Base-by-base conservation (phyloP, 441 rosid genomes). In the Eutrema salsugineum region DNA sequence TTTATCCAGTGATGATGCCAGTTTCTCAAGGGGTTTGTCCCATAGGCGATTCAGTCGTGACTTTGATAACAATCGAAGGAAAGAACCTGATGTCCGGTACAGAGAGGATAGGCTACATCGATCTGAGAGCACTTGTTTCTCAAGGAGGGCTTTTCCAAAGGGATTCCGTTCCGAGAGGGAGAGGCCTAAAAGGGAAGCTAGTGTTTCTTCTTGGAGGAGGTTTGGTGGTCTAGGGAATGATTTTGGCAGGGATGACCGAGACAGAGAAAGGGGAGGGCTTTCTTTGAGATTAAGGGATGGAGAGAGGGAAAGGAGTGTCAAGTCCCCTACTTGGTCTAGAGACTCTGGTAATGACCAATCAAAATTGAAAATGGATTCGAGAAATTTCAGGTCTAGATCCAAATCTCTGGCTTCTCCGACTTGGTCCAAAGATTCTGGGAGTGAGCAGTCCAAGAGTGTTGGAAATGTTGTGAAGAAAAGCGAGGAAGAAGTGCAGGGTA, bases 81-180 rank as follows among this genome's bases (percentile, higher is more conserved):
- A 84, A 33, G 79, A 83, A 56, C 80, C 77, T 12, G 89, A 88
- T 75, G 8, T 28, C 7, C 69, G 92, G 44, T 81, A 83, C 73
- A 62, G 86, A 73, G 83, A 78, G 74, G 84, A 89, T n/a, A 76
- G 71, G 67, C 50, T 77, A 60, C 86, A 85, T 76, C 87, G 99
- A 68, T 84, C 98, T 16, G 99, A 94, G 83, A 88, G 89, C 73
- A 89, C 85, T 65, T 80, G 82, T 20, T 92, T 87, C 61, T 69
- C 96, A 0, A 83, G 88, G 77, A 91, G 89, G 83, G 93, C 87
- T 54, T 92, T 95, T 73, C 98, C 99, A 0, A 95, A 93, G 62
- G 93, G 97, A 16, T 88, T 85, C 71, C 80, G 99, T 68, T 92
- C 99, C 6, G 97, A 92, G 79, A 81, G 99, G 77, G 98, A 92